A percentile compares a stretch with the other conserved stretches of the same genome.
These are phyloP conservation scores for Aspergillus saccharolyticus DNA, from an alignment of 495 filamentous ascomycete species.

Conservation along the genomic window DNA sequence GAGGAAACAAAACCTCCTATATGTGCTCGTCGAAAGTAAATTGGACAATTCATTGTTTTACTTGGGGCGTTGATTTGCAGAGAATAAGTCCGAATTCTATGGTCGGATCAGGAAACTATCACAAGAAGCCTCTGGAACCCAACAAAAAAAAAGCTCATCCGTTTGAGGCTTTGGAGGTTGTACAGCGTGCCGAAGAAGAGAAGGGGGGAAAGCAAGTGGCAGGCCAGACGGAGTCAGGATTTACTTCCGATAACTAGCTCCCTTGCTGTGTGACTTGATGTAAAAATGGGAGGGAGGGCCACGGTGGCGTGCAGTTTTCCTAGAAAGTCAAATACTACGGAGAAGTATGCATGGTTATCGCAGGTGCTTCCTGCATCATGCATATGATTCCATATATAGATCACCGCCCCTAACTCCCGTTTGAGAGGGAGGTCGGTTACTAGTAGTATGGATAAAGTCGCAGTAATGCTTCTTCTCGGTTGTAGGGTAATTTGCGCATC, in stretches of 20 bases:
- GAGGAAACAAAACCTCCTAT: too few relatives aligned
- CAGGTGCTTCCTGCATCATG: slow-evolving; percentile 1
- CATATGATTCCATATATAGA: not conserved
- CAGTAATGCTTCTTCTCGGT: not conserved
- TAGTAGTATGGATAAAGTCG: too few relatives aligned
- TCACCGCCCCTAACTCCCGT: not conserved
- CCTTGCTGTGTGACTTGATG: slow-evolving; percentile 6
- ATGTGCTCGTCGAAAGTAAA: too few relatives aligned
- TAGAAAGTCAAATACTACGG: not conserved
- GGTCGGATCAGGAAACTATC: too few relatives aligned
- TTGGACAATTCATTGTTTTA: too few relatives aligned
- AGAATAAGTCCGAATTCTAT: not conserved
- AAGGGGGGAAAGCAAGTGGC: too few relatives aligned
- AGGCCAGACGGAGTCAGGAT: not conserved
- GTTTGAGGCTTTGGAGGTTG: not conserved
- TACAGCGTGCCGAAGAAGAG: not conserved
- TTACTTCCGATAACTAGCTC: not conserved
- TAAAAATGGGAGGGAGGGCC: too few relatives aligned
- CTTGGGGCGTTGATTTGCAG: too few relatives aligned
- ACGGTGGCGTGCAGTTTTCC: not conserved
- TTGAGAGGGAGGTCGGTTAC: not conserved
- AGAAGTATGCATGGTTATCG: not conserved
- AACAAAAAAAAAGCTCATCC: not conserved
- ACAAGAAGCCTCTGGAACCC: not conserved
- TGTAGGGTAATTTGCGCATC: not conserved